Percentiles rank a stretch among this genome's conserved stretches.
Conservation (phyloP, 2,329 filamentous ascomycete genomes). For the Exophiala alcalophila region DNA sequence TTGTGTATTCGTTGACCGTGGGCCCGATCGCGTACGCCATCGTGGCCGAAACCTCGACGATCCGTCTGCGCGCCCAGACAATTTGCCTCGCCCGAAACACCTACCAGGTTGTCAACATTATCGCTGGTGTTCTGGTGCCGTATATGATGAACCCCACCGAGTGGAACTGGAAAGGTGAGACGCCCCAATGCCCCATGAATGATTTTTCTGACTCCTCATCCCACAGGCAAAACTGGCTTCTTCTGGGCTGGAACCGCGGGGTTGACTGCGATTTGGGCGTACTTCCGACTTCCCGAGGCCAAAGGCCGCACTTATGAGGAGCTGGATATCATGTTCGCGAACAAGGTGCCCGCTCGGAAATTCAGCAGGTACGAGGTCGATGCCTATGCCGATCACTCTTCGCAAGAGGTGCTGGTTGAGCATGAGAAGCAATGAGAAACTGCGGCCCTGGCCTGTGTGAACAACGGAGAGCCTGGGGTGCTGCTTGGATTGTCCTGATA, state of each 20-base stretch:
- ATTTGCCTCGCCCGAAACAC: constrained; percentile 49
- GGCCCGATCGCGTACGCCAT: constrained; percentile 42
- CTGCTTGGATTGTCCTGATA: no score
- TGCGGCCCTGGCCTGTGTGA: no score
- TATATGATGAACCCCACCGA: constrained; percentile 36
- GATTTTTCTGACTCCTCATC: no score
- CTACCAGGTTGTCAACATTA: constrained; percentile 49
- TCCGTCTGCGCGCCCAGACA: constrained; percentile 43
- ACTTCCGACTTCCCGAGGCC: constrained; percentile 40
- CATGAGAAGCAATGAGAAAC: background rate
- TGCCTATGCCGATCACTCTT: background rate
- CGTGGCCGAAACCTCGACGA: constrained; percentile 41
- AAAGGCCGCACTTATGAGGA: constrained; percentile 36
- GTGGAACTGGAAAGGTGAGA: constrained; percentile 39
- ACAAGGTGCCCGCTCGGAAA: constrained; percentile 29
- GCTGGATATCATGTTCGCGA: constrained; percentile 35
- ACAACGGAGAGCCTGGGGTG: no score
- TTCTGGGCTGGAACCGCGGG: constrained; percentile 40
- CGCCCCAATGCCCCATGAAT: no score
- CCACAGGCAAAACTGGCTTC: constrained; percentile 40
- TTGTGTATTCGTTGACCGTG: constrained; percentile 42
- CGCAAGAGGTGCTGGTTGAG: background rate
- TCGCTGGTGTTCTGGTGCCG: constrained; percentile 39
- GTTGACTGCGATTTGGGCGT: constrained; percentile 37
- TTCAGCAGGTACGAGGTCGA: constrained; percentile 20